Percentiles rank a stretch among this genome's conserved stretches.
Conservation (phyloP, 768 basidiomycete species). For the Tylopilus subfusipes region DNA sequence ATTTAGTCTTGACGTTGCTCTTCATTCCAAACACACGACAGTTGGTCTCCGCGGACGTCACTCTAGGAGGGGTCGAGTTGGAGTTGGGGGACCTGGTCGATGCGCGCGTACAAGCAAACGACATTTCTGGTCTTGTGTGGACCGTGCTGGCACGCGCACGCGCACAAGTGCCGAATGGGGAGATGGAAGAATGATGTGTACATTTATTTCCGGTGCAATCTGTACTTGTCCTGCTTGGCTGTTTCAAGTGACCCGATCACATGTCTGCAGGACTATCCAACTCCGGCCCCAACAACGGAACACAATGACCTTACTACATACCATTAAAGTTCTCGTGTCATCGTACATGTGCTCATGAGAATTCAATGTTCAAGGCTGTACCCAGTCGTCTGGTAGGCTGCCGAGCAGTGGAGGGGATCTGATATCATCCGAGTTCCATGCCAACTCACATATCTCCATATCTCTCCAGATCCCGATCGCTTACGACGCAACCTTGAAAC, state of each 20-base stretch:
- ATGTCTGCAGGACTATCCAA: not conserved
- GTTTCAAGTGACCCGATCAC: not conserved
- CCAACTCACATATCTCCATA: not conserved
- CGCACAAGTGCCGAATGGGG: not conserved
- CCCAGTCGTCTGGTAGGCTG: too few relatives aligned
- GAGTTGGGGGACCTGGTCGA: constrained; percentile 60
- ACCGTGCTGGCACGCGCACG: constrained; percentile 52
- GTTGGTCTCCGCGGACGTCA: constrained; percentile 59
- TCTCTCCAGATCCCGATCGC: not conserved
- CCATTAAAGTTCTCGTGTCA: not conserved
- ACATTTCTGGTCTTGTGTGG: constrained; percentile 62
- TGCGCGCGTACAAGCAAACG: constrained; percentile 58
- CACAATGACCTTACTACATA: not conserved
- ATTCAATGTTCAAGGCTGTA: not conserved
- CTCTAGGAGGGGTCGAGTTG: constrained; percentile 47
- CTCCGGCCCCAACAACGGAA: too few relatives aligned
- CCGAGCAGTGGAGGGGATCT: not conserved
- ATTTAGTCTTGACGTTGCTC: constrained; percentile 53
- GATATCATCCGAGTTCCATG: not conserved
- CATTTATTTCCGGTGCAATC: not conserved
- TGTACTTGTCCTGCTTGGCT: not conserved
- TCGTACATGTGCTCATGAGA: not conserved
- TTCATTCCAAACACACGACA: constrained; percentile 69
- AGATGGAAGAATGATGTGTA: not conserved
- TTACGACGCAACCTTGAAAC: not conserved